Base-by-base conservation (phyloP, 1,139 yeast genomes). In the Yamadazyma spencermartinsiae region DNA sequence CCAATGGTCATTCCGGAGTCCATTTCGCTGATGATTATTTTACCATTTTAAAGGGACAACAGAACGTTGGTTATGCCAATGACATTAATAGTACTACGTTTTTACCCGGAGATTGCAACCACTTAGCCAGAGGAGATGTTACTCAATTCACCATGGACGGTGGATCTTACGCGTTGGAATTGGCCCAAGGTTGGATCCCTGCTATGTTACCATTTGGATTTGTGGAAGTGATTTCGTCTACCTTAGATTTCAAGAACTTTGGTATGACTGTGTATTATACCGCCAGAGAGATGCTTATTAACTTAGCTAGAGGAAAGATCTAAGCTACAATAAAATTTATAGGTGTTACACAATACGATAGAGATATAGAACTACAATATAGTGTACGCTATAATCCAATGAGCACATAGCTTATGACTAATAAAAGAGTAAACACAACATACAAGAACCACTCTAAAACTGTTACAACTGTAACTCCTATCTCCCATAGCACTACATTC, bases 161-260 rank as follows among this genome's bases (percentile, higher is more conserved):
- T 30, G 94, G 83, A 25, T 72, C 87, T 0, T 90, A 82, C 65
- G 97, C 98, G 5, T 70, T 92, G 52, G 98, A 92, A 61, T 76
- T 92, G 56, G 98, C 98, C 6, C 98, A 92, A 68, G 98, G 98
- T 41, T 92, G 96, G 95, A 87, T 92, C 50, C 98, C 98, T 25
- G 83, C 94, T 37, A 92, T 92, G 98, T 74, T 94, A 48, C 97
- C 98, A 15, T 94, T 92, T 60, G 98, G 98, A 0, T 80, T 92
- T 62, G 68, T 87, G 43, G 96, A 88, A 58, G 79, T 85, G 5
- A 57, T 86, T 43, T 75, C 84, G 39, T 83, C 95, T 31, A 92
- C 98, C 11, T 64, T 89, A 52, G 98, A 92, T 61, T 63, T 83
- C 48, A 61, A 71, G 51, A 80, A 95, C 17, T 72, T 90, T 44